Evolutionary conservation across 2,329 filamentous ascomycete species (phyloP), one percentile per base, ranked within the genome.

Genomic region (Pseudopyricularia javanii): DNA sequence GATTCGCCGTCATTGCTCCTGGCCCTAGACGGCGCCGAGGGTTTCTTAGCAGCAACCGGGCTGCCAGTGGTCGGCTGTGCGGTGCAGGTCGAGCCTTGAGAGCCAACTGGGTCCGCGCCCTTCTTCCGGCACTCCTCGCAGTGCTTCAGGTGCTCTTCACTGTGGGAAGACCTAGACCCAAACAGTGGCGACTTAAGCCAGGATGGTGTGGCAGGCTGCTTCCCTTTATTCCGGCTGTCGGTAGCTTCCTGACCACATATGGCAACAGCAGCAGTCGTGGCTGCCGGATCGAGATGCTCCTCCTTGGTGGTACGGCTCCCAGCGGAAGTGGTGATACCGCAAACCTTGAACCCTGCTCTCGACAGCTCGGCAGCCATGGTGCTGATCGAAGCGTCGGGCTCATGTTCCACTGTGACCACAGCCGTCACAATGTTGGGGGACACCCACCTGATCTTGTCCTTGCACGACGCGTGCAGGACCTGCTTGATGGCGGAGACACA

Each of bases 401-500:
- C 59, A 66, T 84, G 81, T 61, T 74, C 70, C 57, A 85, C 70
- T 32, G 80, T 82, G 58, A 88, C 79, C 55, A 80, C 80, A 49
- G 85, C 86, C 37, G 83, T 84, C 60, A 88, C 76, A 56, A 88
- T 78, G 57, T 86, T 88, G 55, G 83, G 78, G 56, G 82, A 84
- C 30, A 88, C 76, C 69, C 78, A 81, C 53, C 62, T 71, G 70
- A 71, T 69, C 61, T 63, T 76, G 68, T 61, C 65, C 52, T 59
- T 62, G 58, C 68, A 78, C 20, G 65, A 64, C 47, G 70, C 73
- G 54, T 64, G 71, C 54, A 89, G 68, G 55, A 76, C 73, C 52
- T 75, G 70, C 61, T 80, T 74, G 62, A 90, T 88, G 58, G 76
- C 74, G 34, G 78, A 76, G 50, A 88, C 80, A 64, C 86, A 90